Evolutionary conservation across 129 eudicot species (phyloP).

Genomic region (Gnaphalium uliginosum): DNA sequence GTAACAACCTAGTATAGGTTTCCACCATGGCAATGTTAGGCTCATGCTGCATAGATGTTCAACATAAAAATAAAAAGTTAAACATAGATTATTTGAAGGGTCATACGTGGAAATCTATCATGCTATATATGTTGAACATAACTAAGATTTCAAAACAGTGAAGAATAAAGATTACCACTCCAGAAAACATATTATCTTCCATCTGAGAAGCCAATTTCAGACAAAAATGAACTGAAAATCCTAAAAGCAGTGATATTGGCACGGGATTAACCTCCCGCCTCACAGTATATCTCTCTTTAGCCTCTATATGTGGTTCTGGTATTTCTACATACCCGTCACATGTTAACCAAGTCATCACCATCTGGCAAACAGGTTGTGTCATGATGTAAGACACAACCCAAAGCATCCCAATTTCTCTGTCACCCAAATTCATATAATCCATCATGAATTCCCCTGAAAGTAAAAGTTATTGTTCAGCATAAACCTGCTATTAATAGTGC

Average conservation of each 20-base stretch:
- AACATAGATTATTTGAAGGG: not conserved
- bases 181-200: slow-evolving; percentile 92
- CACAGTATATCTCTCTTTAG: slow-evolving; percentile 71
- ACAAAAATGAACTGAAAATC: slow-evolving; percentile 82
- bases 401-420: slow-evolving; percentile 93
- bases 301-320: slow-evolving; percentile 62
- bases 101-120: not conserved
- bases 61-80: not conserved
- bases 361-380: slow-evolving; percentile 96
- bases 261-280: slow-evolving; percentile 90
- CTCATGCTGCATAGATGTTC: slow-evolving; percentile 56
- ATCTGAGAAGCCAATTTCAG: slow-evolving; percentile 72
- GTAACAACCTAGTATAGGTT: slow-evolving; percentile 85
- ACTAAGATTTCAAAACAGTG: no score
- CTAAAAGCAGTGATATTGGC: slow-evolving; percentile 78
- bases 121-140: no score
- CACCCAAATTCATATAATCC: slow-evolving; percentile 94
- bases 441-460: slow-evolving; percentile 76
- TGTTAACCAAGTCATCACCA: slow-evolving; percentile 77
- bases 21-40: slow-evolving; percentile 96
- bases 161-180: slow-evolving; percentile 55
- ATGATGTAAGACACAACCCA: slow-evolving; percentile 98
- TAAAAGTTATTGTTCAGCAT: not conserved
- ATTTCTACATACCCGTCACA: slow-evolving; percentile 77
- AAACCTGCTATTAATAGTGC: no score